Base-by-base conservation (phyloP, 208 protist species). In the Trypanosoma cruzi region DNA sequence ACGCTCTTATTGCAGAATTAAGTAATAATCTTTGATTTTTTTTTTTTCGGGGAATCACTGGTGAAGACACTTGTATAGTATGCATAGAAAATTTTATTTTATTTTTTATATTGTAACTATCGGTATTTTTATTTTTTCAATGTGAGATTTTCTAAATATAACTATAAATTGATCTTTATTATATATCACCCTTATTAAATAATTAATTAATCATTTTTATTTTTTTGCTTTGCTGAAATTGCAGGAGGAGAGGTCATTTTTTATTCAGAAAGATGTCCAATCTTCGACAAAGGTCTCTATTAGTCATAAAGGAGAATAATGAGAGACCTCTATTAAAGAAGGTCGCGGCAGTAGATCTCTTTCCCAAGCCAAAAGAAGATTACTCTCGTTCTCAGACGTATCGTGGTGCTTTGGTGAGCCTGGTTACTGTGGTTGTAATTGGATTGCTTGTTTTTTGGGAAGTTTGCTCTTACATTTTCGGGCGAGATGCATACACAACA, bases 341-440 rank as follows among this genome's bases (percentile, higher is more conserved):
- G 18, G 53, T 93, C 16, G 77, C 77, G 6, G 61, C 76, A 7
- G 79, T 81, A 0, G 84, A 90, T 58, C 46, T 93, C 18, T 90
- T 90, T 59, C 64, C 79, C 20, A 93, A 90, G 29, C 82, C 82
- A 28, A 81, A 75, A 44, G 84, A 93, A 44, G 88, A 93, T 58
- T 90, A 80, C 50, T 55, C 70, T 40, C 79, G 85, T 20, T 59
- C 70, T 34, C 86, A 93, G 54, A 95, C 85, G 0, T 49, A 50
- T 48, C 28, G 56, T 3, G 89, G 89, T 13, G 79, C 75, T 16
- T 4, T 82, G 22, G 64, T 92, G 4, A 93, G 86, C 62, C 53
- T 81, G 6, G 36, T 75, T 6, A 86, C 84, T 0, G 65, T 86
- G 26, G 29, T 57, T 29, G 13, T 91, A 5, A 81, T 95, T 22